Conservation (phyloP, 768 basidiomycete genomes). For the Peribolospora kevripleyi region DNA sequence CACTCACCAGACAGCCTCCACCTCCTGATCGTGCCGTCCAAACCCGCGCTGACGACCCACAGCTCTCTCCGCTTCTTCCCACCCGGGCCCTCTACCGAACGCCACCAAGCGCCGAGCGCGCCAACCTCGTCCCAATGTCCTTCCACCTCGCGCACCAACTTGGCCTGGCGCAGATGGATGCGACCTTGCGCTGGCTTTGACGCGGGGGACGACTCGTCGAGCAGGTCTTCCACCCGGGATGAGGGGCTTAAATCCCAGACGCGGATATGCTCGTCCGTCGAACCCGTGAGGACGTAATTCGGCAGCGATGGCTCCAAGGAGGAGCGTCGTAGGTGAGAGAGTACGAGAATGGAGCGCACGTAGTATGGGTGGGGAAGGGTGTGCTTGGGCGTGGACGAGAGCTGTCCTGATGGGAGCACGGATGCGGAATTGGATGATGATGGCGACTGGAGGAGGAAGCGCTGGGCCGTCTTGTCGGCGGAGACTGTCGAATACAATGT, state of each 20-base stretch:
- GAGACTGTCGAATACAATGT: conserved; percentile 35
- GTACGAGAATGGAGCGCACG: conserved; percentile 49
- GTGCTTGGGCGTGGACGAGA: conserved; percentile 9
- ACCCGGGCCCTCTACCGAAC: conserved; percentile 26
- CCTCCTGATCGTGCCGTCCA: conserved; percentile 67
- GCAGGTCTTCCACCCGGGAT: not conserved
- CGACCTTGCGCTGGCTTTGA: not conserved
- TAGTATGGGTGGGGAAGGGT: conserved; percentile 32
- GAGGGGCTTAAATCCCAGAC: conserved; percentile 46
- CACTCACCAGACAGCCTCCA: conserved; percentile 34
- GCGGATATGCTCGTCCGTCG: conserved; percentile 51
- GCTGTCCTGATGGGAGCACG: not conserved
- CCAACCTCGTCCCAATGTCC: conserved; percentile 81
- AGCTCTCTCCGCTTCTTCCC: conserved; percentile 35
- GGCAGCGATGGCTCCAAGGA: conserved; percentile 21
- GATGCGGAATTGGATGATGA: conserved; percentile 5
- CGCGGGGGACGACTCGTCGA: conserved; percentile 28
- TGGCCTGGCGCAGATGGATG: not conserved
- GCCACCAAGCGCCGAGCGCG: conserved; percentile 46
- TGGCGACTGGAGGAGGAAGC: conserved; percentile 30
- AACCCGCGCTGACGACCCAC: conserved; percentile 58
- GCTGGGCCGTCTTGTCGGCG: conserved; percentile 51
- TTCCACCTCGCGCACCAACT: conserved; percentile 43
- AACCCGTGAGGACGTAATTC: conserved; percentile 50
- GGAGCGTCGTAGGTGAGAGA: conserved; percentile 18